These are phyloP conservation scores for Sporisorium graminicola DNA, from an alignment of 1,284 basidiomycete species.

Conservation along the genomic window DNA sequence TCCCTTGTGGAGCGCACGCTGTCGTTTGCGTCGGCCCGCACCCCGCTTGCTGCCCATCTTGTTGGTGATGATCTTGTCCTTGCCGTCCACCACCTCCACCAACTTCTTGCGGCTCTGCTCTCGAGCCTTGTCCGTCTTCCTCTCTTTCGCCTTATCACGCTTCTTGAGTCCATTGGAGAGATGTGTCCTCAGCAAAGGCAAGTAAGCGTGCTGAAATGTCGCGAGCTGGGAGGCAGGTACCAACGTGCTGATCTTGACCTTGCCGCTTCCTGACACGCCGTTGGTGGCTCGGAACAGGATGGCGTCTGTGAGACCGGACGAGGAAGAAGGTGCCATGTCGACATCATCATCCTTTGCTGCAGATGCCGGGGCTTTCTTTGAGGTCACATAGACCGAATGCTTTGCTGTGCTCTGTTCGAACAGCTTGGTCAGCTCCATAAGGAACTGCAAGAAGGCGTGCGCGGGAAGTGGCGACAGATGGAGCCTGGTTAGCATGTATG, in stretches of 20 bases:
- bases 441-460: conserved; percentile 54
- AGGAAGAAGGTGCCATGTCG: conserved; percentile 46
- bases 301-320: conserved; percentile 22
- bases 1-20: conserved; percentile 54
- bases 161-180: conserved; percentile 58
- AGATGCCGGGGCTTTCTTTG: conserved; percentile 48
- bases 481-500: not conserved
- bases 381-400: conserved; percentile 63
- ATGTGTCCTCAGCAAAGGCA: conserved; percentile 56
- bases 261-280: conserved; percentile 49
- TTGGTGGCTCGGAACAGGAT: conserved; percentile 63
- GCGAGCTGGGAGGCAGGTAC: conserved; percentile 49
- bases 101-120: conserved; percentile 59
- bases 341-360: conserved; percentile 34
- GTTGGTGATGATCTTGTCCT: conserved; percentile 54
- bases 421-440: conserved; percentile 52
- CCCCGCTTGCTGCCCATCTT: conserved; percentile 58
- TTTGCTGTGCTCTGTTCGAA: conserved; percentile 48
- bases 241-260: conserved; percentile 57
- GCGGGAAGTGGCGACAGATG: not conserved
- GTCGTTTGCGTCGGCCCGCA: conserved; percentile 57
- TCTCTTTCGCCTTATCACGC: conserved; percentile 67
- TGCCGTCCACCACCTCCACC: conserved; percentile 51
- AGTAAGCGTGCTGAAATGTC: conserved; percentile 49
- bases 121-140: conserved; percentile 59